phyloP scores from a whole-genome alignment of 495 filamentous ascomycete species.

The Saxophila tyrrhenica region DNA sequence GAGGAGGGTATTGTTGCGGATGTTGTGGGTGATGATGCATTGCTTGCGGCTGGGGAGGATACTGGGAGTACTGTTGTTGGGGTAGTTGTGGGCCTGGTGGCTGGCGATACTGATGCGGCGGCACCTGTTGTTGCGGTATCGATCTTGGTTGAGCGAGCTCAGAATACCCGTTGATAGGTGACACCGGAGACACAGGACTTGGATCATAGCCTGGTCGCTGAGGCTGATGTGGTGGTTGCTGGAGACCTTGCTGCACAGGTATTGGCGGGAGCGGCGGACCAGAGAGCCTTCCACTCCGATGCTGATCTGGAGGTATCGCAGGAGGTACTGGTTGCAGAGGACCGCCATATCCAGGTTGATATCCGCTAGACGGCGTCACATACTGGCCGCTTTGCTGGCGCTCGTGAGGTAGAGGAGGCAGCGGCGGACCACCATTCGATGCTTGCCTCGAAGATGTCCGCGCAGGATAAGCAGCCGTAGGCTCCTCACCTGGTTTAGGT shows the following conservation, averaged over 20 bases:
- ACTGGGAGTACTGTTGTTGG: slow-evolving; percentile 2
- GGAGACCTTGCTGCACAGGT: slow-evolving; percentile 6
- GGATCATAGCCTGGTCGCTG: not conserved
- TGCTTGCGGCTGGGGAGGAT: slow-evolving; percentile 10
- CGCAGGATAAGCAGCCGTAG: not conserved
- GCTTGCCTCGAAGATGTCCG: slow-evolving; percentile 5
- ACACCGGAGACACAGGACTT: slow-evolving; percentile 18
- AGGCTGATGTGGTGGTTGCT: slow-evolving; percentile 1
- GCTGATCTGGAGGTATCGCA: not conserved
- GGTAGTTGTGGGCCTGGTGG: slow-evolving; percentile 2
- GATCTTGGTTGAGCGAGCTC: slow-evolving; percentile 8
- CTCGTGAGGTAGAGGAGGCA: slow-evolving; percentile 19
- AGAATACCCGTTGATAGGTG: slow-evolving; percentile 7
- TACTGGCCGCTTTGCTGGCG: slow-evolving; percentile 14
- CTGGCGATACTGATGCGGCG: slow-evolving; percentile 6
- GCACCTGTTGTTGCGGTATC: slow-evolving; percentile 1
- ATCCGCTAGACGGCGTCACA: not conserved
- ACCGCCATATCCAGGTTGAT: slow-evolving; percentile 9
- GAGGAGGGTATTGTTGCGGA: slow-evolving; percentile 8
- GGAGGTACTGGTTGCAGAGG: not conserved
- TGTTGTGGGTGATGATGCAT: not conserved
- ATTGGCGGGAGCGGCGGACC: slow-evolving; percentile 22
- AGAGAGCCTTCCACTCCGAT: slow-evolving; percentile 7
- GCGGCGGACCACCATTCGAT: slow-evolving; percentile 9
- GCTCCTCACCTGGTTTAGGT: slow-evolving; percentile 26